Base-by-base conservation (phyloP, 2,329 filamentous ascomycete species). In the Pseudonectria foliicola region DNA sequence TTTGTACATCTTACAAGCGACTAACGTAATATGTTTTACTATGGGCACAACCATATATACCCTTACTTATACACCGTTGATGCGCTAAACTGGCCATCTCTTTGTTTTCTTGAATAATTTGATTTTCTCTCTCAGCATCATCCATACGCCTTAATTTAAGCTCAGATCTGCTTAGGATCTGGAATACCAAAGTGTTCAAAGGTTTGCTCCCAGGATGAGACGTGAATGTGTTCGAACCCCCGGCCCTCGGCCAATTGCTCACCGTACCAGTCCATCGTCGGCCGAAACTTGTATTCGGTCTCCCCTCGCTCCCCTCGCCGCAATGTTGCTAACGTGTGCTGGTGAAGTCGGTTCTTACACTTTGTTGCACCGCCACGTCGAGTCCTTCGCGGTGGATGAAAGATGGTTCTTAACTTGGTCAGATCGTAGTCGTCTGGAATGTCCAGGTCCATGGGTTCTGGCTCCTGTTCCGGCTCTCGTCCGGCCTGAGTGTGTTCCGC, bases 231-330 rank as follows among this genome's bases (percentile, higher is more conserved):
- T 33, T 67, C 65, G 35, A 61, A 73, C 1, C 62, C 66, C 13
- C 71, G 61, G 3, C 68, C 70, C 46, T 71, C 68, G 1, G 50
- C 49, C 15, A 58, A 45, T 42, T 73, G 68, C 25, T 66, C 56
- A 4, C 46, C 44, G 42, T 77, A 78, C 75, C 75, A 78, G 4
- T 66, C 54, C 39, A 58, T 39, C 2, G 74, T 77, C 7, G 69
- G 63, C 27, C 49, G 50, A 44, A 69, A 76, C 12, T 48, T 48
- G 45, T 64, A 74, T 16, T 49, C 33, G 5, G 42, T 41, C 25
- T 43, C 29, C 12, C 32, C 34, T 25, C 28, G 25, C 16, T 23
- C 27, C 10, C 30, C 18, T 13, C 18, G 29, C 14, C 23, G 39
- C 13, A 31, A 31, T 24, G 29, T 16, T 10, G 38, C 36, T 32